Evolutionary conservation across 73 alveolate genomes (phyloP).

Genomic region (Paraurostyla sp.): DNA sequence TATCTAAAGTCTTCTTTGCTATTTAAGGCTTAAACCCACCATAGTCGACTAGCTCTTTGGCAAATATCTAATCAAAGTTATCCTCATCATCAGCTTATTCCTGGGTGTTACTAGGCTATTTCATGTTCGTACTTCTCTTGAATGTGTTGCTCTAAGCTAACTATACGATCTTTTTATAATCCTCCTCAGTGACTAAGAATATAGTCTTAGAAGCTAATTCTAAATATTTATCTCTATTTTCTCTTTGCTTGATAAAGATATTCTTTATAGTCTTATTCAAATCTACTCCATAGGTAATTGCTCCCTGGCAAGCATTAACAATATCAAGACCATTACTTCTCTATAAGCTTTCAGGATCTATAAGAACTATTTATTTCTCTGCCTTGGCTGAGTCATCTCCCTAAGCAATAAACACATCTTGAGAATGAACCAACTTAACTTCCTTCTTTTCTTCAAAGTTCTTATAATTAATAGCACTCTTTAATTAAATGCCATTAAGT

Average conservation of each 20-base stretch:
- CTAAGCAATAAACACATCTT: conserved; percentile 32
- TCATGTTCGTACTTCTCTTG: conserved; percentile 23
- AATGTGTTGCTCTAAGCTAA: conserved; percentile 3
- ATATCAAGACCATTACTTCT: conserved; percentile 28
- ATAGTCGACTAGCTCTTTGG: conserved; percentile 52
- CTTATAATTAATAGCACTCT: conserved; percentile 34
- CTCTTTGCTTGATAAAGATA: conserved; percentile 52
- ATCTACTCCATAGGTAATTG: conserved; percentile 67
- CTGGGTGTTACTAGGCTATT: background rate
- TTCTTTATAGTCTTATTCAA: conserved; percentile 36
- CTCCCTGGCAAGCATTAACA: conserved; percentile 34
- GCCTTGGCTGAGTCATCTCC: conserved; percentile 31
- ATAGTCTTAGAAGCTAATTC: conserved; percentile 38
- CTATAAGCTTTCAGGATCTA: conserved; percentile 54
- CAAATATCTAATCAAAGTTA: conserved; percentile 48
- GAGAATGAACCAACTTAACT: conserved; percentile 22
- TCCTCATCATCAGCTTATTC: conserved; percentile 24
- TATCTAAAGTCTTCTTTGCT: conserved; percentile 36
- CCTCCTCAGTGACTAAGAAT: conserved; percentile 43
- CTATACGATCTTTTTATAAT: background rate
- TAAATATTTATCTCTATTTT: conserved; percentile 48
- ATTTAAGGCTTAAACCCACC: conserved; percentile 57
- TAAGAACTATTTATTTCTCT: conserved; percentile 32
- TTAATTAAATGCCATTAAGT: background rate
- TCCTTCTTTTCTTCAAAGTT: conserved; percentile 61